These are phyloP conservation scores for Cladosporium colombiae DNA, from an alignment of 2,329 filamentous ascomycete genomes.

Conservation along the genomic window DNA sequence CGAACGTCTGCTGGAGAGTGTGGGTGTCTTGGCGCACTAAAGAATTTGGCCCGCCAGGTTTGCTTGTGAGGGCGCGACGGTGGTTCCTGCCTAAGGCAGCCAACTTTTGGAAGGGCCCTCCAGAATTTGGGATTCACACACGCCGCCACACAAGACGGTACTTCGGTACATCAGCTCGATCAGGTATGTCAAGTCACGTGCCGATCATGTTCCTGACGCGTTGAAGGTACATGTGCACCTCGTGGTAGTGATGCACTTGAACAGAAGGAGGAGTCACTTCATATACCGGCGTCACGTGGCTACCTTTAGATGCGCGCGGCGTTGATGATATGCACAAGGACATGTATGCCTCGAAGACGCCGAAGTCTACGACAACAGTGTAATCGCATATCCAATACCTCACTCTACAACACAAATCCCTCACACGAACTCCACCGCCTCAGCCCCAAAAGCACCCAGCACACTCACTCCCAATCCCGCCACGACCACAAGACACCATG, in stretches of 20 bases:
- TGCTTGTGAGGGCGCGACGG: background rate
- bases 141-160: background rate
- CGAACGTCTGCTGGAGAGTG: background rate
- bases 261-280: background rate
- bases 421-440: conserved; percentile 11
- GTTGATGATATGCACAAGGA: background rate
- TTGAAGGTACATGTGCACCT: too few species aligned
- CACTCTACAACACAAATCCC: background rate
- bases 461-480: background rate
- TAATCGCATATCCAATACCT: background rate
- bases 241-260: too few species aligned
- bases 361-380: background rate
- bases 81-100: background rate
- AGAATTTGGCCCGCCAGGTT: conserved; percentile 1
- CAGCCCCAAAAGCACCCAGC: conserved; percentile 3
- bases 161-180: background rate
- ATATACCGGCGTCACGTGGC: background rate
- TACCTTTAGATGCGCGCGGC: background rate
- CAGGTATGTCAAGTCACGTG: background rate
- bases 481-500: conserved; percentile 13
- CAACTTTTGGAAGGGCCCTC: background rate
- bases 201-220: background rate
- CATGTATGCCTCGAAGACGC: background rate
- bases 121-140: background rate
- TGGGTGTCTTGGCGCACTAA: background rate